Evolutionary conservation across 2,329 filamentous ascomycete species (phyloP).

Genomic region (Aspergillus candidus): DNA sequence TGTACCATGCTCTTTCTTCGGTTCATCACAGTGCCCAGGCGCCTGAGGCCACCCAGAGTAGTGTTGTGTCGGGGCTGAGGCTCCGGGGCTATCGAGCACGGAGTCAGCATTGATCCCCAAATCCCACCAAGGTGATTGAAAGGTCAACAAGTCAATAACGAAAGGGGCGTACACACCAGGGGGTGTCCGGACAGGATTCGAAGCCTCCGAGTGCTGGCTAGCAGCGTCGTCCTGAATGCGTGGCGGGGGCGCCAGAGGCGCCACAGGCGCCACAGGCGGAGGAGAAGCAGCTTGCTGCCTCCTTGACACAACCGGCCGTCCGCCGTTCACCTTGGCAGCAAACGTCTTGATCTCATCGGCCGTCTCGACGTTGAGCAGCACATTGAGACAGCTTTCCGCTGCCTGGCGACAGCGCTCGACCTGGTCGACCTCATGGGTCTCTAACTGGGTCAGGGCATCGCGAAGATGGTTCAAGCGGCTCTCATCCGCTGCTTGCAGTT

Average conservation of each 20-base stretch:
- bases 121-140: neutral
- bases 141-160: neutral
- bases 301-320: slow-evolving; percentile 25
- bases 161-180: slow-evolving; percentile 31
- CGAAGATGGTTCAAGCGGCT: slow-evolving; percentile 81
- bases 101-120: neutral
- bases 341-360: slow-evolving; percentile 68
- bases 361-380: slow-evolving; percentile 79
- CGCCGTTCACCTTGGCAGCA: slow-evolving; percentile 34
- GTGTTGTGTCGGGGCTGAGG: slow-evolving; percentile 37
- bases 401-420: slow-evolving; percentile 68
- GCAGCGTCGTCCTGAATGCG: slow-evolving; percentile 47
- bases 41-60: slow-evolving; percentile 40
- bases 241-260: slow-evolving; percentile 36
- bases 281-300: slow-evolving; percentile 22
- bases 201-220: slow-evolving; percentile 50
- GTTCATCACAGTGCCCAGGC: slow-evolving; percentile 45
- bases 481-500: slow-evolving; percentile 85
- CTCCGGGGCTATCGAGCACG: slow-evolving; percentile 20
- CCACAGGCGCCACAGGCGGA: slow-evolving; percentile 7
- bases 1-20: slow-evolving; percentile 40
- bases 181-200: slow-evolving; percentile 32
- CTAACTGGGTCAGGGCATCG: slow-evolving; percentile 83
- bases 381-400: slow-evolving; percentile 72
- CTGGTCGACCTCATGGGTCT: slow-evolving; percentile 86